phyloP scores from a whole-genome alignment of 169 alveolate species.

The Babesia divergens region DNA sequence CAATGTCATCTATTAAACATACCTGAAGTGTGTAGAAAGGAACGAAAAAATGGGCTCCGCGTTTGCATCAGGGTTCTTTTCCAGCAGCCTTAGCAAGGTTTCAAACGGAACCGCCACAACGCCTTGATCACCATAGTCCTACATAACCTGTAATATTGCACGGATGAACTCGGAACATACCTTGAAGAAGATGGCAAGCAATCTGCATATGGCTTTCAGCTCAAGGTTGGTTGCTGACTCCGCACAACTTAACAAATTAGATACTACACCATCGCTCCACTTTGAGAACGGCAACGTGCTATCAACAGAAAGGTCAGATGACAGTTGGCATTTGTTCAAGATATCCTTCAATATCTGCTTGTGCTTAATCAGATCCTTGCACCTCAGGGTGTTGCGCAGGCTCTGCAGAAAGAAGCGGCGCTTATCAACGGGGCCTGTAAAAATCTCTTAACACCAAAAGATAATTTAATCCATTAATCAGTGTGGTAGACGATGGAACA shows the following conservation, averaged over 20 bases:
- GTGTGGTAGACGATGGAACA: too few species aligned
- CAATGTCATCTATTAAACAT: neutral
- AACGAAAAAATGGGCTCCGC: conserved; percentile 52
- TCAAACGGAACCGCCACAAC: conserved; percentile 30
- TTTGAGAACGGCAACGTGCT: neutral
- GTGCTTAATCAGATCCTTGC: conserved; percentile 47
- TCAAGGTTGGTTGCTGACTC: conserved; percentile 25
- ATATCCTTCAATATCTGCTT: conserved; percentile 35
- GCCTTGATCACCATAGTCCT: conserved; percentile 54
- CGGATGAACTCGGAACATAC: neutral
- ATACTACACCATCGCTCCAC: conserved; percentile 2
- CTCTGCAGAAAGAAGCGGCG: conserved; percentile 35
- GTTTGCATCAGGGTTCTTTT: conserved; percentile 39
- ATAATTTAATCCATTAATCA: too few species aligned
- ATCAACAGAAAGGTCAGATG: neutral
- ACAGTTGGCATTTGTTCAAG: conserved; percentile 2
- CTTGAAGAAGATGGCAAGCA: conserved; percentile 55
- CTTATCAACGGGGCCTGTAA: conserved; percentile 11
- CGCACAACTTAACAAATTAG: conserved; percentile 26
- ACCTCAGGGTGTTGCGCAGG: conserved; percentile 33
- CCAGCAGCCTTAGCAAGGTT: conserved; percentile 29
- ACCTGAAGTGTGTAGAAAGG: conserved; percentile 49
- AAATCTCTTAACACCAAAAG: too few species aligned
- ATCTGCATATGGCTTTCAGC: conserved; percentile 37
- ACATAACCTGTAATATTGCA: neutral